Evolutionary conservation across 805 yeast genomes (phyloP), one percentile per base, ranked within the genome.

Genomic region (Pichia membranifaciens): DNA sequence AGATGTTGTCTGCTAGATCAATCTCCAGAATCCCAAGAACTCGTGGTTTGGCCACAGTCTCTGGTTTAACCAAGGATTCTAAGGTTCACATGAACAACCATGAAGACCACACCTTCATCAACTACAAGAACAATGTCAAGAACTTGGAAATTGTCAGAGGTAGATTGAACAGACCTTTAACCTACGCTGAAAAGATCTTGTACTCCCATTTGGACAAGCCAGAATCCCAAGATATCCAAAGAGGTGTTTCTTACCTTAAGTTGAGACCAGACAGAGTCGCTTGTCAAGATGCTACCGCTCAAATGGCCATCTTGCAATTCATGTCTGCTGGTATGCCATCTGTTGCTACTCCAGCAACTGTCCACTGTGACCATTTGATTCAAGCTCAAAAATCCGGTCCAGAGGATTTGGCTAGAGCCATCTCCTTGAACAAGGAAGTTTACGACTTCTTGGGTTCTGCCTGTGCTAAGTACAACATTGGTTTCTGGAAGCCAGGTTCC

Each of bases 281-380:
- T 23, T 91, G 95, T 95, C 99, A 93, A 74, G 99, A 93, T 75
- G 99, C 99, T n/a, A 87, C 96, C 29, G 99, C 99, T 17, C 99
- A 93, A 71, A 93, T 91, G 87, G 99, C 99, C n/a, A 74, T 93
- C 57, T 74, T 93, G 58, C 99, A 93, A 71, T 93, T 93, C 73
- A 93, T 93, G 96, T 88, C 97, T 45, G 91, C 96, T 55, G 95
- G 96, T 33, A 79, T 91, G 79, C 73, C 84, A 43, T 68, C 79
- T 33, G 91, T 96, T 17, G 85, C 86, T 6, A 96, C 95, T 8
- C 99, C 99, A 33, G 91, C 87, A 17, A 87, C 96, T 6, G 91
- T 93, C 54, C 99, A 93, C 70, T 93, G 99, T 73, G 99, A 93
- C 66, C 99, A 93, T 71, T 80, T 93, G 70, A 91, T 93, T 67